Evolutionary conservation across 257 asterid species (phyloP).

Genomic region (Nicotiana knightiana): DNA sequence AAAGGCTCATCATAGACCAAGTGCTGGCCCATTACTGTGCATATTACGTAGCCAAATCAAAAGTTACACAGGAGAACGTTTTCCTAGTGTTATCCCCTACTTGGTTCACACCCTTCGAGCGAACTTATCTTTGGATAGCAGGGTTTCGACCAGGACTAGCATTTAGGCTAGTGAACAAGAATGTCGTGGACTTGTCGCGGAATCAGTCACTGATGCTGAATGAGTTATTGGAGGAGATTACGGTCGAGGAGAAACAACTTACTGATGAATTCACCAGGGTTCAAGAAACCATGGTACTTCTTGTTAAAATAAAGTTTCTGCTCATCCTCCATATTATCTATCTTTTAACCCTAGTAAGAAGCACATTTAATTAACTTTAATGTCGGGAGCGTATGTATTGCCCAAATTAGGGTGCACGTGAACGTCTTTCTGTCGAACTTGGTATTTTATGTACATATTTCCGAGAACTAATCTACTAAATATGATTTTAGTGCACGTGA

Average conservation of each 20-base stretch:
- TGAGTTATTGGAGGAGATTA: constrained; percentile 15
- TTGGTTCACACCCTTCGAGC: constrained; percentile 32
- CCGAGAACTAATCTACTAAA: no score
- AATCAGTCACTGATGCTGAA: constrained; percentile 25
- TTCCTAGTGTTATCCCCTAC: constrained; percentile 25
- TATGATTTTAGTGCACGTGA: no score
- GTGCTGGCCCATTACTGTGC: constrained; percentile 17
- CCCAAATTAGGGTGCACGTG: no score
- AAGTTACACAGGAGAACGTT: constrained; percentile 20
- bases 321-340: no score
- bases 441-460: no score
- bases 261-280: constrained; percentile 17
- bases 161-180: constrained; percentile 9
- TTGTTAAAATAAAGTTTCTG: no score
- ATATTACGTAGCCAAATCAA: constrained; percentile 26
- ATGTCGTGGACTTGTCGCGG: constrained; percentile 18
- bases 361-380: no score
- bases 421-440: no score
- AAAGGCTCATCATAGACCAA: not conserved
- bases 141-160: constrained; percentile 27
- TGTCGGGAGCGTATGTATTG: no score
- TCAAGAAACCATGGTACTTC: constrained; percentile 21
- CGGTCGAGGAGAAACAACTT: constrained; percentile 18
- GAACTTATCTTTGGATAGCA: constrained; percentile 28
- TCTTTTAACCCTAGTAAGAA: no score